A percentile compares a stretch with the other conserved stretches of the same genome.
Conservation (phyloP, 2,329 filamentous ascomycete species). For the Colletotrichum tamarilloi region DNA sequence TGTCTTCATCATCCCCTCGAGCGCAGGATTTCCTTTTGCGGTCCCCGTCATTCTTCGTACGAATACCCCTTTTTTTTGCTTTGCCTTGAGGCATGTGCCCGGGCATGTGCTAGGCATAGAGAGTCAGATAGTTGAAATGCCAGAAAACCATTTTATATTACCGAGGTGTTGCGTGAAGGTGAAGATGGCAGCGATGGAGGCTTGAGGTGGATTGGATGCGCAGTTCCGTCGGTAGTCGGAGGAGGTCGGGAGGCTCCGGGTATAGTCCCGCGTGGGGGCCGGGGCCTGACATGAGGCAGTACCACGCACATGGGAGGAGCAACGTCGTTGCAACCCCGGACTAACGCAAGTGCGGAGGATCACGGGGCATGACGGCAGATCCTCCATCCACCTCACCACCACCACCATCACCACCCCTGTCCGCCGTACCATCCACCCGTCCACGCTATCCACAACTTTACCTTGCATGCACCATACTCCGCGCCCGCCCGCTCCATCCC, state of each 20-base stretch:
- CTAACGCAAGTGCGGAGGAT: neutral
- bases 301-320: neutral
- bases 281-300: neutral
- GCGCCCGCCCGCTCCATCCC: neutral
- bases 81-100: neutral
- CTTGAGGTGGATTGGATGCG: too few relatives aligned
- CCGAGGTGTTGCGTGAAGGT: neutral
- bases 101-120: neutral
- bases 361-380: neutral
- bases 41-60: conserved; percentile 7
- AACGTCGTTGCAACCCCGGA: neutral
- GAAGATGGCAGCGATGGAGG: neutral
- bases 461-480: neutral
- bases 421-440: neutral
- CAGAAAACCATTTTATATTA: neutral
- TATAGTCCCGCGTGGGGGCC: neutral
- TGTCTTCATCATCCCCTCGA: neutral
- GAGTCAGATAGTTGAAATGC: conserved; percentile 7
- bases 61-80: conserved; percentile 19
- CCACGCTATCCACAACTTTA: neutral
- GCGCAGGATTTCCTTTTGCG: neutral
- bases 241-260: neutral
- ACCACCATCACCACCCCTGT: neutral
- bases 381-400: neutral
- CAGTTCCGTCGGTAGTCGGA: neutral